Percentiles rank a stretch among this genome's conserved stretches.
phyloP scores from a whole-genome alignment of 768 basidiomycete genomes.

The Porphyrellus cyaneotinctus region DNA sequence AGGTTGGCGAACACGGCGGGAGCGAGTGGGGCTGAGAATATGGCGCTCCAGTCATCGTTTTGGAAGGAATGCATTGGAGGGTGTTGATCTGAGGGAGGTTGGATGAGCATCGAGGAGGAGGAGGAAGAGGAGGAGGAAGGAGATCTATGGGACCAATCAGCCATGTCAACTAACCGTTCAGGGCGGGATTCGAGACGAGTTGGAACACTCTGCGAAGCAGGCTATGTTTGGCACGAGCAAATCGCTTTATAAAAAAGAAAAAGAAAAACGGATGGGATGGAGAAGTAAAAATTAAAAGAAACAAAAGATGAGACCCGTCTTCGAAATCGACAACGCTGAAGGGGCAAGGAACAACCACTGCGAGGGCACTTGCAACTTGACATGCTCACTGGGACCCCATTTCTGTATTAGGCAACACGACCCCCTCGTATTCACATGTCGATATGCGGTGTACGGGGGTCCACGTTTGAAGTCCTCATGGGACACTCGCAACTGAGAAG shows the following conservation, averaged over 20 bases:
- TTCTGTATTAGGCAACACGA: conserved; percentile 5
- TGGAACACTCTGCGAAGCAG: not conserved
- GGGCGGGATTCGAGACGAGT: not conserved
- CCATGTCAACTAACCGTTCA: not conserved
- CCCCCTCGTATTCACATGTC: conserved; percentile 31
- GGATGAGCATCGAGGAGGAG: conserved; percentile 12
- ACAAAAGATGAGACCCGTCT: not conserved
- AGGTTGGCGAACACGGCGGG: conserved; percentile 59
- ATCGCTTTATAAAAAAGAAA: conserved; percentile 12
- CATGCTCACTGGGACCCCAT: not conserved
- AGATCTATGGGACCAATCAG: not conserved
- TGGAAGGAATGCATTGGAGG: conserved; percentile 22
- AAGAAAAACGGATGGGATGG: no score
- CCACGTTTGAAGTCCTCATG: conserved; percentile 21
- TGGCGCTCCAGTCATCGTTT: conserved; percentile 47
- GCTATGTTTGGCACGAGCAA: conserved; percentile 12
- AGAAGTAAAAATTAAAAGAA: not conserved
- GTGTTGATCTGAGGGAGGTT: conserved; percentile 16
- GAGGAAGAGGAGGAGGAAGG: not conserved
- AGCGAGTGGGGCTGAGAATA: conserved; percentile 62
- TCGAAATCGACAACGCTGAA: conserved; percentile 14
- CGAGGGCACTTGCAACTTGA: conserved; percentile 13
- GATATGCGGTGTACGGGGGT: conserved; percentile 12
- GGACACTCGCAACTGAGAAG: conserved; percentile 8
- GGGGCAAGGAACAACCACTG: conserved; percentile 11